Evolutionary conservation across 2,329 filamentous ascomycete genomes (phyloP), one percentile per base, ranked within the genome.

Genomic region (Cytospora schulzeri): DNA sequence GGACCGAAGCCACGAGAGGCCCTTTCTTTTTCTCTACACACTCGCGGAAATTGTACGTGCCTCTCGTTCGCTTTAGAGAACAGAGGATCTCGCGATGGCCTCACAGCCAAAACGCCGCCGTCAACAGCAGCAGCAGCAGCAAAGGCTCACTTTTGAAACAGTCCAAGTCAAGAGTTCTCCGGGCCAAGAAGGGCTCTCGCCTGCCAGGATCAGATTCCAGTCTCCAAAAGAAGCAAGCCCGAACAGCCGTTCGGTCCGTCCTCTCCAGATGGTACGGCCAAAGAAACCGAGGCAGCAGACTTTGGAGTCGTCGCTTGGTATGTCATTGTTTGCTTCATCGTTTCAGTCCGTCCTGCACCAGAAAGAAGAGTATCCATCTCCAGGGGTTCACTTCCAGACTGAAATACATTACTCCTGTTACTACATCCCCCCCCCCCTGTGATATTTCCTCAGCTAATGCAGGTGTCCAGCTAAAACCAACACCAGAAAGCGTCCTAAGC

Each of bases 141-240:
- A 64, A 22, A 70, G 68, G 61, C 70, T 77, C 57, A 71, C 71
- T 7, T 75, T 77, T 31, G 74, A 76, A 67, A 67, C 74, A 14
- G 69, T 70, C 9, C 66, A 59, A 26, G 63, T 65, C 8, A 65
- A 69, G 7, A 69, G 59, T 52, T 70, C 73, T 8, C 67, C 71
- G 15, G 28, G n/a, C 7, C 52, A 61, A 17, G 67, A 60, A 31
- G 58, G 65, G 22, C 69, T 63, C 15, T 70, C 73, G 24, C 70
- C 73, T 33, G 71, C 73, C 6, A 71, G 70, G 26, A 68, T 74
- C 11, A 70, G 71, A n/a, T 74, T 70, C 65, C 14, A 64, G 62
- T 63, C 60, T 50, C 48, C 53, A 63, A 33, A 56, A 31, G 26
- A 66, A 28, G 53, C 45, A 19, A 67, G 58, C 26, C 65, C 65